phyloP scores from a whole-genome alignment of 1,284 basidiomycete genomes.

The Phellopilus nigrolimitatus region DNA sequence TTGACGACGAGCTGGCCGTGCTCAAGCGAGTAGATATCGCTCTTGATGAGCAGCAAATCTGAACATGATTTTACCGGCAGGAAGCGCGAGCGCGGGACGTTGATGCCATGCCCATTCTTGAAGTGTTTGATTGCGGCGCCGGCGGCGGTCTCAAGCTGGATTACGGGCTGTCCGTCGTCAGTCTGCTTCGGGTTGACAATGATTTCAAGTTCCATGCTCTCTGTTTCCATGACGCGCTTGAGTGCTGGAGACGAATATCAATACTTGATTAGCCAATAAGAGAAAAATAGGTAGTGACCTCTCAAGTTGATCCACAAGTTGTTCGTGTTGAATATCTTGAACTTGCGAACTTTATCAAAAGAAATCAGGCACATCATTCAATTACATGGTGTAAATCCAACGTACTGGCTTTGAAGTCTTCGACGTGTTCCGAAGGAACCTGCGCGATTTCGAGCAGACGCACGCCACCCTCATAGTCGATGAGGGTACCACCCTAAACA shows the following conservation, averaged over 20 bases:
- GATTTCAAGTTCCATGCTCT: slow-evolving; percentile 88
- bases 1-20: slow-evolving; percentile 96
- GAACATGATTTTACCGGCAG: slow-evolving; percentile 94
- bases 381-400: slow-evolving; percentile 12
- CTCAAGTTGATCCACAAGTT: slow-evolving; percentile 96
- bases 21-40: slow-evolving; percentile 91
- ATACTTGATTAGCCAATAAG: background rate
- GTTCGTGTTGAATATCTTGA: slow-evolving; percentile 98
- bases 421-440: slow-evolving; percentile 95
- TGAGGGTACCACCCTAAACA: slow-evolving; percentile 86
- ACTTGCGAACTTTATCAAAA: slow-evolving; percentile 74
- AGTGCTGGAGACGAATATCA: slow-evolving; percentile 64
- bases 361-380: slow-evolving; percentile 22
- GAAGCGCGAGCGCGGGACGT: slow-evolving; percentile 97
- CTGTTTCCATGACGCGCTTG: slow-evolving; percentile 91
- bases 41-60: slow-evolving; percentile 93
- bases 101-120: slow-evolving; percentile 92
- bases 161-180: slow-evolving; percentile 85
- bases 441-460: slow-evolving; percentile 98
- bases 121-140: slow-evolving; percentile 99
- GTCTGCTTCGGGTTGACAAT: slow-evolving; percentile 94
- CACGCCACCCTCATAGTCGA: slow-evolving; percentile 93
- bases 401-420: slow-evolving; percentile 91
- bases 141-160: slow-evolving; percentile 94
- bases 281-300: slow-evolving; percentile 36